Evolutionary conservation across 495 filamentous ascomycete species (phyloP), one percentile per base, ranked within the genome.

Genomic region (Cudoniella acicularis): DNA sequence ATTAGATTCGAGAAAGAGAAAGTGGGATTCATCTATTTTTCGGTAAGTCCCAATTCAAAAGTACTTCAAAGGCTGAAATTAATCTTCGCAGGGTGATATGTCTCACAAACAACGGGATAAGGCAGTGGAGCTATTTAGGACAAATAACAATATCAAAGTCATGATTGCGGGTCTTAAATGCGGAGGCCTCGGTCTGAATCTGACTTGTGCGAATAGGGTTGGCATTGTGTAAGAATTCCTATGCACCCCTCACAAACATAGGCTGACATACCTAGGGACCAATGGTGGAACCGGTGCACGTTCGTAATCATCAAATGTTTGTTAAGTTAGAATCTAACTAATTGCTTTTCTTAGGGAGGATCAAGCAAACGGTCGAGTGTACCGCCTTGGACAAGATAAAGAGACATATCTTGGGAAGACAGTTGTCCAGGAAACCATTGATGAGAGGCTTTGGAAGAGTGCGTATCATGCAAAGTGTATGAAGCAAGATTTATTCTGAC

Each of bases 291-390:
- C 53, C 23, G 52, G 10, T 56, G 57, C 11, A 55, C 68, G 45
- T n/a, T n/a, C n/a, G n/a, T n/a, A n/a, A n/a, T n/a, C n/a, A n/a
- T n/a, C n/a, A n/a, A n/a, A n/a, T n/a, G n/a, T n/a, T n/a, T n/a
- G n/a, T n/a, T 61, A 49, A 56, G 59, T 51, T 10, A 36, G n/a
- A 20, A 22, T 21, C 8, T n/a, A 2, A 26, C 2, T 36, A 18
- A 1, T n/a, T 2, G 30, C 26, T 30, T 24, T 17, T 16, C 41
- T 48, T 22, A 47, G 1, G 48, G 11, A 16, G 4, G 16, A 67
- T 9, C 75, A 84, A 70, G 86, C 86, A 0, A 84, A 85, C 62
- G 83, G 77, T 40, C 80, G 86, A 0, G 69, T 88, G 2, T 78
- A 77, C 52, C 76, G 86, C 2, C 83, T 86, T 23, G 85, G 85